Evolutionary conservation across 441 rosid species (phyloP).

Genomic region (Populus trichocarpa): DNA sequence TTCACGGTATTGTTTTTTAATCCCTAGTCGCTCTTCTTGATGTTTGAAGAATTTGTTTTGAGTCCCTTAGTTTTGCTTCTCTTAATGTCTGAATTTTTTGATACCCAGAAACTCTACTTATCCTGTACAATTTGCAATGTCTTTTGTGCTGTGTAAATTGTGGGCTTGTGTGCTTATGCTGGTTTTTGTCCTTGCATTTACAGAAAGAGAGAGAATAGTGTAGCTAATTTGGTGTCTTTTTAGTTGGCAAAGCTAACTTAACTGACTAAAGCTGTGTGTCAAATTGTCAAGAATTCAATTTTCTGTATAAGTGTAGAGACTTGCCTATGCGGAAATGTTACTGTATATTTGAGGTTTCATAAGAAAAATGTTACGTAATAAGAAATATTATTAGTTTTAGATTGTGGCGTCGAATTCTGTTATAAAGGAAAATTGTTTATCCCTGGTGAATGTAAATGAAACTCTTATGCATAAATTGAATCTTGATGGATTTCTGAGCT

Average conservation of each 20-base stretch:
- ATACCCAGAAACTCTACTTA: not conserved
- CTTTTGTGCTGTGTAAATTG: not conserved
- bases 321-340: not conserved
- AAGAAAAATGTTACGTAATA: not conserved
- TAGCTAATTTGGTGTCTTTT: not conserved
- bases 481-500: not conserved
- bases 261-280: not conserved
- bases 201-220: not conserved
- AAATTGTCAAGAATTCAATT: not conserved
- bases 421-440: not conserved
- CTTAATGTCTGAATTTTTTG: not conserved
- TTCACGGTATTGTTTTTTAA: slow-evolving; percentile 51
- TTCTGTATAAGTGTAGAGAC: not conserved
- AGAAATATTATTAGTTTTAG: not conserved
- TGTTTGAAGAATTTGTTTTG: not conserved
- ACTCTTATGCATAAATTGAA: not conserved
- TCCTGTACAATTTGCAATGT: not conserved
- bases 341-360: not conserved
- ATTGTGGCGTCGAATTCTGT: not conserved
- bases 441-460: not conserved
- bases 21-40: not conserved
- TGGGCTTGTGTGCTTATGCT: not conserved
- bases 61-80: not conserved
- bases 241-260: not conserved
- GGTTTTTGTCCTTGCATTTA: not conserved